Percentiles rank a stretch among this genome's conserved stretches.
phyloP scores from a whole-genome alignment of 805 yeast species.

The Candida loeiensis region DNA sequence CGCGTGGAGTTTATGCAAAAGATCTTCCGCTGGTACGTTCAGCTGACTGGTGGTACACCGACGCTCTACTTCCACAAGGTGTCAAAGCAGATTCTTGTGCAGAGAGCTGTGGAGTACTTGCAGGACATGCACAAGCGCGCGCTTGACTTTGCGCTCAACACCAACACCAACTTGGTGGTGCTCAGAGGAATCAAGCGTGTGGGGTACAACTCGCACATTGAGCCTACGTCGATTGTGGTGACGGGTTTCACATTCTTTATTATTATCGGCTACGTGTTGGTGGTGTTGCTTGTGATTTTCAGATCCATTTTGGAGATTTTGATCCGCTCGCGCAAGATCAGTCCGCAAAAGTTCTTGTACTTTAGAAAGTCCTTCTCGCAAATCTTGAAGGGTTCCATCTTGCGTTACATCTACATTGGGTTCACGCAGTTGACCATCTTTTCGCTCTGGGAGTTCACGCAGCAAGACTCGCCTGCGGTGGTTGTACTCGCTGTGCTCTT shows the following conservation, averaged over 20 bases:
- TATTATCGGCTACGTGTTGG: constrained; percentile 68
- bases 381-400: constrained; percentile 72
- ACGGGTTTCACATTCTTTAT: constrained; percentile 88
- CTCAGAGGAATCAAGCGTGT: constrained; percentile 85
- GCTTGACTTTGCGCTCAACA: constrained; percentile 39
- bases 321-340: constrained; percentile 47
- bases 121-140: constrained; percentile 27
- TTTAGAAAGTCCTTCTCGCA: constrained; percentile 55
- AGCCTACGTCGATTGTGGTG: constrained; percentile 75
- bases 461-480: constrained; percentile 82
- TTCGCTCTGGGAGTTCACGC: constrained; percentile 84
- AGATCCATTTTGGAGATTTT: constrained; percentile 50
- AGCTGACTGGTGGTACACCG: constrained; percentile 87
- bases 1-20: constrained; percentile 77
- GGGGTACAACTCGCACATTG: constrained; percentile 73
- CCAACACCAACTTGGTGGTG: constrained; percentile 56
- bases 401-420: constrained; percentile 79
- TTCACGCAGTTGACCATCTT: constrained; percentile 77
- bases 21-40: constrained; percentile 79
- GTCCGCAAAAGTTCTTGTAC: constrained; percentile 43
- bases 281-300: constrained; percentile 53
- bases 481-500: constrained; percentile 75
- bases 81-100: constrained; percentile 68
- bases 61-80: constrained; percentile 59
- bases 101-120: constrained; percentile 49